Conservation (phyloP, 2,329 filamentous ascomycete species). For the Aurifilum marmelostoma region DNA sequence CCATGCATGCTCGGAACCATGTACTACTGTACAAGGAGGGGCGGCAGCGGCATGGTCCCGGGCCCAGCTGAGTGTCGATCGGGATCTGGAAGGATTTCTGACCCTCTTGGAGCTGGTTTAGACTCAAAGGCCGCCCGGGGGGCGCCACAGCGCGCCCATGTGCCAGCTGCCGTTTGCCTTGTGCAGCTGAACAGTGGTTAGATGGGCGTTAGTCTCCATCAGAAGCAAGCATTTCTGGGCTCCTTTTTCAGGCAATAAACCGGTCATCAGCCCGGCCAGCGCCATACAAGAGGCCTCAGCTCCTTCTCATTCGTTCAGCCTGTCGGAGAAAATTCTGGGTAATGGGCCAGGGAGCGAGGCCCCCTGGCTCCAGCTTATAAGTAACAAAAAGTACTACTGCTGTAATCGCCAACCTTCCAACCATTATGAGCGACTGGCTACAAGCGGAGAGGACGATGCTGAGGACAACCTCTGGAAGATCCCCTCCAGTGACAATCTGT, state of each 20-base stretch:
- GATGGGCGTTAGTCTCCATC: neutral
- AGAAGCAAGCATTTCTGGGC: neutral
- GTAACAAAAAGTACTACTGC: neutral
- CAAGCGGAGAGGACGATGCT: neutral
- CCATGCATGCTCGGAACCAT: neutral
- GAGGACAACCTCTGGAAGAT: conserved; percentile 16
- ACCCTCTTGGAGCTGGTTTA: neutral
- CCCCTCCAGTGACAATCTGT: conserved; percentile 20
- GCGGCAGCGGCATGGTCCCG: neutral
- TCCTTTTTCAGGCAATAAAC: neutral
- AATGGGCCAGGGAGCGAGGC: neutral
- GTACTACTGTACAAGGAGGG: no score
- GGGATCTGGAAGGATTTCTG: neutral
- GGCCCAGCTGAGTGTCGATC: neutral
- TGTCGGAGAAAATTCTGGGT: neutral
- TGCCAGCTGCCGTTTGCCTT: neutral
- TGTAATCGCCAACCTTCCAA: neutral
- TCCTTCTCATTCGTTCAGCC: neutral
- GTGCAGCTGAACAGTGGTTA: neutral
- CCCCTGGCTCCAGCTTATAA: no score
- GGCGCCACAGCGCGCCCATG: neutral
- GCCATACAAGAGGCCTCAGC: neutral
- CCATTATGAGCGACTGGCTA: neutral
- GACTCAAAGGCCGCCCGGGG: neutral
- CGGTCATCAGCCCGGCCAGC: neutral